Percentiles rank a stretch among this genome's conserved stretches.
These are phyloP conservation scores for Colletotrichum paranaense DNA, from an alignment of 2,329 filamentous ascomycete species.

Conservation along the genomic window DNA sequence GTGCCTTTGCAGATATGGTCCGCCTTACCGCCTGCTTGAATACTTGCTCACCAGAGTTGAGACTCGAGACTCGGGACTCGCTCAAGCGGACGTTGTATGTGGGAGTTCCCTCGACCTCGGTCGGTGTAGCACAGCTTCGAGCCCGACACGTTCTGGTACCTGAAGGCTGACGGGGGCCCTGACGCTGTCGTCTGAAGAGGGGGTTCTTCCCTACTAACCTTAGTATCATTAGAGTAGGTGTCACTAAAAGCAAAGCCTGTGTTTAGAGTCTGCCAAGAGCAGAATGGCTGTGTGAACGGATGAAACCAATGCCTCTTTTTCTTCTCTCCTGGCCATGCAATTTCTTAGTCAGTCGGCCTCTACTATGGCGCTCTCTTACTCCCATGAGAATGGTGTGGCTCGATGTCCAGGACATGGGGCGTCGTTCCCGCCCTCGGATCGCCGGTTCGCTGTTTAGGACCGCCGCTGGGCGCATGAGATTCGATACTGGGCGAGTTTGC, in stretches of 20 bases:
- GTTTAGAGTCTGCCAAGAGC: not conserved
- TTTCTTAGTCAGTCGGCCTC: not conserved
- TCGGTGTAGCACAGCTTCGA: constrained; percentile 1
- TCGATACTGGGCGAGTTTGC: constrained; percentile 13
- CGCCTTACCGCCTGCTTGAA: not conserved
- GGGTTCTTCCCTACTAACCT: not conserved
- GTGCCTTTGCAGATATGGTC: not conserved
- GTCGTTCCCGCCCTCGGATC: constrained; percentile 16
- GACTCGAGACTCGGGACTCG: not conserved
- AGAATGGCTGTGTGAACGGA: not conserved
- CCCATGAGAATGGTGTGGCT: too few relatives aligned
- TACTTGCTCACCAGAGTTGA: not conserved
- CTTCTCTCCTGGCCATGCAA: not conserved
- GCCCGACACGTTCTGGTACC: not conserved
- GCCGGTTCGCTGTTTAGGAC: constrained; percentile 10
- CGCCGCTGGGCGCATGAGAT: constrained; percentile 28
- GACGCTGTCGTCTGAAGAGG: not conserved
- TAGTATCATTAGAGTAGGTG: constrained; percentile 3
- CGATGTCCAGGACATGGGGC: not conserved
- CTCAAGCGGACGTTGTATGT: not conserved
- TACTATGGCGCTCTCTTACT: not conserved
- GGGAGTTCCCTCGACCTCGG: not conserved
- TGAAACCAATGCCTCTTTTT: not conserved
- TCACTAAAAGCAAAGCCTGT: not conserved
- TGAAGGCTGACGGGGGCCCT: not conserved